These are phyloP conservation scores for Chaetomium sp. DNA, from an alignment of 2,329 filamentous ascomycete genomes.

Conservation along the genomic window DNA sequence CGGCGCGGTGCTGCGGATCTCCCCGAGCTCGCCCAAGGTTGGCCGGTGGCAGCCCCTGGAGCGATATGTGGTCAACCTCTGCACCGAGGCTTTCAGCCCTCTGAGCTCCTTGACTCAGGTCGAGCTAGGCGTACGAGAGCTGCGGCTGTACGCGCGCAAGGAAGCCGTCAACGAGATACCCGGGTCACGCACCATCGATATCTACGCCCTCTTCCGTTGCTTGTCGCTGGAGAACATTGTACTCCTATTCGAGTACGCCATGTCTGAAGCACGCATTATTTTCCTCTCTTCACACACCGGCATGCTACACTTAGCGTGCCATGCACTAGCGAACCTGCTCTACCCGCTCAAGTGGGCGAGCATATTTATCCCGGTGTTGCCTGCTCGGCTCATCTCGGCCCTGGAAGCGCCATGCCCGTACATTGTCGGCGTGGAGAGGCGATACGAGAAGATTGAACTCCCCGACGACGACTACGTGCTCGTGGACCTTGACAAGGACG, in stretches of 20 bases:
- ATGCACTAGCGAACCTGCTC: constrained; percentile 76
- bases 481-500: constrained; percentile 87
- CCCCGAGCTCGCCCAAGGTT: constrained; percentile 80
- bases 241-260: constrained; percentile 83
- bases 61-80: constrained; percentile 93
- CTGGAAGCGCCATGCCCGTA: constrained; percentile 95
- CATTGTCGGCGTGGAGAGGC: constrained; percentile 89
- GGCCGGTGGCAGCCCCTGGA: constrained; percentile 95
- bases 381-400: constrained; percentile 79
- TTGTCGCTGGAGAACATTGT: constrained; percentile 90
- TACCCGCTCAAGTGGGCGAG: constrained; percentile 92
- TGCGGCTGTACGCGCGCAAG: constrained; percentile 86
- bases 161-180: constrained; percentile 91
- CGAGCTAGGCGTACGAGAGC: constrained; percentile 80
- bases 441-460: constrained; percentile 78
- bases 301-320: constrained; percentile 90
- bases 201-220: constrained; percentile 87
- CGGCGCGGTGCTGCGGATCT: constrained; percentile 72
- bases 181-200: constrained; percentile 80
- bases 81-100: constrained; percentile 88
- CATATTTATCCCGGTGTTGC: constrained; percentile 87
- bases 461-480: constrained; percentile 94
- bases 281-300: constrained; percentile 91
- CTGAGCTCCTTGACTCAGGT: constrained; percentile 93
- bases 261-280: constrained; percentile 92